Base-by-base conservation (phyloP, 192 early-diverging fungal genomes). In the Backusella australiensis region DNA sequence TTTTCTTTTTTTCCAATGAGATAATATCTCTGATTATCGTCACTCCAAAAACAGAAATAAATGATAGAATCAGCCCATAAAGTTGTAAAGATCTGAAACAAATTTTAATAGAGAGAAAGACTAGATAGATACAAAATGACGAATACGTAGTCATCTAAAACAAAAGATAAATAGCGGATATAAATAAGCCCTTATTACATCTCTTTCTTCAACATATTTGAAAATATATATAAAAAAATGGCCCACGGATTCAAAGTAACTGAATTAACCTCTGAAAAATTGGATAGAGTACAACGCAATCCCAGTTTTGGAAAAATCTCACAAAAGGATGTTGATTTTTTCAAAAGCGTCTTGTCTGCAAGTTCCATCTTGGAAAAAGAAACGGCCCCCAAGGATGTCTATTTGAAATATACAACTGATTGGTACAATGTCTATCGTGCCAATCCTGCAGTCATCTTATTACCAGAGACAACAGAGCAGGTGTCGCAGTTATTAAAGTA, bases 361-460 rank as follows among this genome's bases (percentile, higher is more conserved):
- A 77, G 76, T 11, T 53, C 73, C 9, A 69, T 90, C 38, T 65
- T 82, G 8, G 75, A 85, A 29, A 84, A 82, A 23, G 34, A 79
- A 78, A 11, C 76, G 79, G 0, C 88, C 86, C 34, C 53, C 77
- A 19, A 81, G 83, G 38, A 88, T 93, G 52, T 84, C 35, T 19
- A 39, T 52, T 36, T 63, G 94, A 4, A 82, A 0, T 93, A 89
- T 77, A 95, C 94, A 76, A 81, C 83, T 71, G 97, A 99, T 85
- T 99, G 96, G 95, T 90, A 98, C 85, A 88, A 88, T 81, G 94
- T 96, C 84, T 99, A 96, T 84, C 83, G 91, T 17, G 97, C 96
- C 9, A 82, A 83, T 67, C 93, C 94, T 21, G 81, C 53, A 71
- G 71, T 72, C 15, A 44, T 70, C 42, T 86, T 97, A 12, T 91